These are phyloP conservation scores for Globisporangium alternatum DNA, from an alignment of 352 stramenopile genomes.

Conservation along the genomic window DNA sequence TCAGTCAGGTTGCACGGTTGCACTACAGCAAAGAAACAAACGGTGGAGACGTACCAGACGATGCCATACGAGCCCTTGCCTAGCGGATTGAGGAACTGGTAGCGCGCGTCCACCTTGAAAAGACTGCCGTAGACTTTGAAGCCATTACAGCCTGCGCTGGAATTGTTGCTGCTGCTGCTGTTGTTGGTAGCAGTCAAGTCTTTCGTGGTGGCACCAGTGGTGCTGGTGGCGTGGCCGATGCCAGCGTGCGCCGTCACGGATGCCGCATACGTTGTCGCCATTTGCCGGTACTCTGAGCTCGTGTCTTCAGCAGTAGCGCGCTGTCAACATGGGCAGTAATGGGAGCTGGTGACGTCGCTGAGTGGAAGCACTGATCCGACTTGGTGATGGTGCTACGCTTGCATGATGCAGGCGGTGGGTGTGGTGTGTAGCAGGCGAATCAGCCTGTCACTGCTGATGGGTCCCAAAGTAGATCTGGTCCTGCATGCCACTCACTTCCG, in stretches of 20 bases:
- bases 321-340: neutral
- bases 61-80: slow-evolving; percentile 92
- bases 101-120: slow-evolving; percentile 82
- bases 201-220: neutral
- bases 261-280: neutral
- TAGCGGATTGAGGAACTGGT: slow-evolving; percentile 85
- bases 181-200: neutral
- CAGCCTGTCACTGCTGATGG: too few species aligned
- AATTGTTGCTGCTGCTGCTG: slow-evolving; percentile 3
- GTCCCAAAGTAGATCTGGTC: too few species aligned
- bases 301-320: neutral
- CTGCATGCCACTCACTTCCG: too few species aligned
- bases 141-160: slow-evolving; percentile 9
- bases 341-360: neutral
- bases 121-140: slow-evolving; percentile 83
- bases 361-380: neutral
- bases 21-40: too few species aligned
- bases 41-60: slow-evolving; percentile 59
- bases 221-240: neutral
- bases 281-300: neutral
- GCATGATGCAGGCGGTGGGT: too few species aligned
- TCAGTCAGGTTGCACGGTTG: too few species aligned
- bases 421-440: too few species aligned
- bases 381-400: too few species aligned
- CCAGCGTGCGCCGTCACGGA: neutral